These are phyloP conservation scores for Lagerstroemia speciosa DNA, from an alignment of 345 rosid species.

Conservation along the genomic window DNA sequence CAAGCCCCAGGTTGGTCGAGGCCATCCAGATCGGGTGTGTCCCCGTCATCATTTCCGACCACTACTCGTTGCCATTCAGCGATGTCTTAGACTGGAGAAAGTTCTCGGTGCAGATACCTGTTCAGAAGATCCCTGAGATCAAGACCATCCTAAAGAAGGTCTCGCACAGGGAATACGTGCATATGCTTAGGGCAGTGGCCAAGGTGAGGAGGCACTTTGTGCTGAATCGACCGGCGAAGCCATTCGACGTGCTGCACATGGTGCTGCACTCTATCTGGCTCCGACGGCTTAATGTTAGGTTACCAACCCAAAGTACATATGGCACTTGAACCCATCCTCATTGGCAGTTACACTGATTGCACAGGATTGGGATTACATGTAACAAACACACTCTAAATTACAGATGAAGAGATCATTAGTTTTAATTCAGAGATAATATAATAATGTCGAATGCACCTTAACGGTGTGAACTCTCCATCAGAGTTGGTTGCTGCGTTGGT, in stretches of 20 bases:
- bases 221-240: constrained; percentile 37
- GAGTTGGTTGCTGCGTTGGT: no score
- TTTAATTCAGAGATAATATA: no score
- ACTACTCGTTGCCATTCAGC: constrained; percentile 34
- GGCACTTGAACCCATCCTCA: no score
- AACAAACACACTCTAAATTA: no score
- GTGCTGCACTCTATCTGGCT: constrained; percentile 48
- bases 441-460: no score
- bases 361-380: no score
- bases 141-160: constrained; percentile 28
- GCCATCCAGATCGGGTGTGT: constrained; percentile 37
- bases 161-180: constrained; percentile 19
- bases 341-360: no score
- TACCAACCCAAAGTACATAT: no score
- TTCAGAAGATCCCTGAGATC: constrained; percentile 29
- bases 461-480: no score
- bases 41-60: constrained; percentile 38
- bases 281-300: constrained; percentile 33
- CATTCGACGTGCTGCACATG: constrained; percentile 44
- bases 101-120: constrained; percentile 35
- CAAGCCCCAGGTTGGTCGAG: constrained; percentile 43
- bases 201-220: constrained; percentile 34
- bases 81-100: constrained; percentile 40
- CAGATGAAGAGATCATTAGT: no score
- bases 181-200: constrained; percentile 25